Evolutionary conservation across 305 asterid species (phyloP).

Genomic region (Lippia alba): DNA sequence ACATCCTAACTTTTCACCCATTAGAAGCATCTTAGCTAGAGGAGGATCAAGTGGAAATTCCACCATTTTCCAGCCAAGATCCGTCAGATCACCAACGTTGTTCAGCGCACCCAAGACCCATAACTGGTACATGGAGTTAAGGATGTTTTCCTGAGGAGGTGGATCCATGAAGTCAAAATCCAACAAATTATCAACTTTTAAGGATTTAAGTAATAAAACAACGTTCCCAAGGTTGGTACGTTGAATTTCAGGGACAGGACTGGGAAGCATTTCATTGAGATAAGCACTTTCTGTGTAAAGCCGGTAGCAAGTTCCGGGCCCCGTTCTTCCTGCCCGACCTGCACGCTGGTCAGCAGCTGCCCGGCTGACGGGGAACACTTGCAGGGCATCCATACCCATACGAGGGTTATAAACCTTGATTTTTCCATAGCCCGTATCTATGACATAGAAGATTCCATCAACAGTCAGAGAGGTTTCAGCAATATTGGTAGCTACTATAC

Average conservation of each 20-base stretch:
- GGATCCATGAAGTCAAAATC: conserved; percentile 99
- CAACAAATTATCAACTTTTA: conserved; percentile 78
- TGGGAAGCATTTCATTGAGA: conserved; percentile 83
- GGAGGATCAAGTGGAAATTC: conserved; percentile 98
- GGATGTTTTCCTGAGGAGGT: conserved; percentile 95
- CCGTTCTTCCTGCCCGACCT: conserved; percentile 99
- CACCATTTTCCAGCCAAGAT: conserved; percentile 96
- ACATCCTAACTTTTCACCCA: conserved; percentile 83
- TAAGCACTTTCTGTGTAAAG: conserved; percentile 88
- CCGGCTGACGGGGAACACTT: conserved; percentile 93
- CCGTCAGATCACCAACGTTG: conserved; percentile 87
- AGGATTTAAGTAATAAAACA: conserved; percentile 86
- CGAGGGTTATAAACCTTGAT: conserved; percentile 97
- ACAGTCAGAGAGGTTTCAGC: conserved; percentile 97
- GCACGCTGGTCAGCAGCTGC: conserved; percentile 99
- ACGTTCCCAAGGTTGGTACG: conserved; percentile 96
- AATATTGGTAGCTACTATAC: conserved; percentile 94
- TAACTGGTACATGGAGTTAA: conserved; percentile 93
- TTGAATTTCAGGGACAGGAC: conserved; percentile 97
- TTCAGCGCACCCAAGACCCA: conserved; percentile 97
- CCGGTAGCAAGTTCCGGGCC: conserved; percentile 98
- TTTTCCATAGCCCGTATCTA: conserved; percentile 89
- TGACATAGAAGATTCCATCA: conserved; percentile 92
- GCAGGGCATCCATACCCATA: conserved; percentile 99
- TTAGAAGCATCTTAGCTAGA: conserved; percentile 91